A percentile compares a stretch with the other conserved stretches of the same genome.
These are phyloP conservation scores for Saturnispora quitensis DNA, from an alignment of 805 yeast species.

Conservation along the genomic window DNA sequence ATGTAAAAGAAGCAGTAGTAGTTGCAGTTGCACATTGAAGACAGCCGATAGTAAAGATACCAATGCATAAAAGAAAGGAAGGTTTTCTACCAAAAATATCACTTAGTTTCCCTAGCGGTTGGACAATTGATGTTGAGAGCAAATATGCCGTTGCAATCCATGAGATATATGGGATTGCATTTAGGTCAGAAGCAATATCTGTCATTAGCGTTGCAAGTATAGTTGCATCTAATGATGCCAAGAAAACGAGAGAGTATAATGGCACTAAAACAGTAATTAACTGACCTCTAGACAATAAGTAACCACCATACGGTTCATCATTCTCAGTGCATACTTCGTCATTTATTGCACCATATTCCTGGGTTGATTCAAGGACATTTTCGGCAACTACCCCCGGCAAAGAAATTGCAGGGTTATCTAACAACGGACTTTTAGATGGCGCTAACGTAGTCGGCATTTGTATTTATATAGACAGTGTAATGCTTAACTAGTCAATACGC, in stretches of 20 bases:
- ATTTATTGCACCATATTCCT: slow-evolving; percentile 8
- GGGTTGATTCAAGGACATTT: slow-evolving; percentile 18
- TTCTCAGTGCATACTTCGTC: slow-evolving; percentile 4
- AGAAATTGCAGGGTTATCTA: slow-evolving; percentile 21
- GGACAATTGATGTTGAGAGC: slow-evolving; percentile 61
- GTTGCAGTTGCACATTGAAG: slow-evolving; percentile 45
- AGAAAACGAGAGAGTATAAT: slow-evolving; percentile 39
- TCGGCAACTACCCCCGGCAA: slow-evolving; percentile 24
- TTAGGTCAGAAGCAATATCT: slow-evolving; percentile 59
- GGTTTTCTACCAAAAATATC: slow-evolving; percentile 64
- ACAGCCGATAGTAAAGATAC: slow-evolving; percentile 49
- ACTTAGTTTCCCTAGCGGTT: slow-evolving; percentile 63
- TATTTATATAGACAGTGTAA: not conserved
- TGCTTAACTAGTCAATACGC: not conserved
- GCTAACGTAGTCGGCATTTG: not conserved
- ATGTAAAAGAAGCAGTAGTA: slow-evolving; percentile 38
- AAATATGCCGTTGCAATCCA: slow-evolving; percentile 71
- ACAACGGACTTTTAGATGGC: slow-evolving; percentile 4
- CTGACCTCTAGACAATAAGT: slow-evolving; percentile 22
- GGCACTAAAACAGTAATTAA: slow-evolving; percentile 31
- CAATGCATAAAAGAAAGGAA: slow-evolving; percentile 41
- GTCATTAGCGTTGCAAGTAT: slow-evolving; percentile 58
- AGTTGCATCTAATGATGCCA: slow-evolving; percentile 61
- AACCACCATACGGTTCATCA: slow-evolving; percentile 14
- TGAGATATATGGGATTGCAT: slow-evolving; percentile 52